Base-by-base conservation (phyloP, 306 rosid species). In the Pterocarpus santalinus region DNA sequence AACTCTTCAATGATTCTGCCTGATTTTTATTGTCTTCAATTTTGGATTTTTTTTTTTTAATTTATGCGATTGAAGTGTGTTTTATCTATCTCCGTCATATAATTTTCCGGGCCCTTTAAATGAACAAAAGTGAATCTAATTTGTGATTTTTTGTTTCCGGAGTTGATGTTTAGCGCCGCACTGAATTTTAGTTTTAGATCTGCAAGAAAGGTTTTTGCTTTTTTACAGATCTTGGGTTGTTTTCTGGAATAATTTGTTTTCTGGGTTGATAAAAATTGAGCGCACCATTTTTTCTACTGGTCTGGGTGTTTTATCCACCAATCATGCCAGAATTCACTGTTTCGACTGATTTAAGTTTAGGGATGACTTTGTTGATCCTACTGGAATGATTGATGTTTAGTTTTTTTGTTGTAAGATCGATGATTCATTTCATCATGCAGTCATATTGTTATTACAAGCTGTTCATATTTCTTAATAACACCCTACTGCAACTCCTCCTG, bases 341-440 rank as follows among this genome's bases (percentile, higher is more conserved):
- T 62, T 33, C 16, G 28, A 46, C 66, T 51, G 32, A 65, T 65
- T 34, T 72, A 7, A 75, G 47, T 28, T 8, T 35, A 30, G n/a
- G n/a, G 44, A 3, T 70, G 66, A 56, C 14, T 66, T 46, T 63
- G 35, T 69, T 81, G 60, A 55, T 76, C 67, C 52, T 28, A 52
- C 51, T 36, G 43, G 30, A 34, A 51, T 65, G 55, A 65, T 77
- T 7, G 2, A 5, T 53, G 51, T 16, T 64, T 16, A n/a, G 22
- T 5, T 6, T 9, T 32, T 14, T 64, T 14, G 69, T 30, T 35
- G 6, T 53, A 53, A 1, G 11, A 53, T 7, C 35, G 6, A 16
- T 51, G 52, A 17, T 63, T 49, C 3, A 32, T 62, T 44, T 63
- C 44, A 0, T 51, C 52, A 9, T 16, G 67, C 22, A 13, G 44